These are phyloP conservation scores for Dactylonectria estremocensis DNA, from an alignment of 2,329 filamentous ascomycete species.

Conservation along the genomic window DNA sequence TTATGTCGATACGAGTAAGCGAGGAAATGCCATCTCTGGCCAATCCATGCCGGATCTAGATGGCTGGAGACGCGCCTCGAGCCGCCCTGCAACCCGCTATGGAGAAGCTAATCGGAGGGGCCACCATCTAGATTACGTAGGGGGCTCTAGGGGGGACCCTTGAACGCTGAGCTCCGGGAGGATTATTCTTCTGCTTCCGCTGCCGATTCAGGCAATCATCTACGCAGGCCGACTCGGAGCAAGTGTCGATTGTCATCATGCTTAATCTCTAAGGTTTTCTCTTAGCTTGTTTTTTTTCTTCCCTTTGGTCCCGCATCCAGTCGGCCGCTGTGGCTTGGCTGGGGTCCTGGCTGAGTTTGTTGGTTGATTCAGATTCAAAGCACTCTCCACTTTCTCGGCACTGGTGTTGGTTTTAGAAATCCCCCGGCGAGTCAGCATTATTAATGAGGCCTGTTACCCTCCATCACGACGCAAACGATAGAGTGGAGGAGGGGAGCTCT, in stretches of 20 bases:
- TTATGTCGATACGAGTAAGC: constrained; percentile 27
- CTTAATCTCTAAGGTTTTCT: constrained; percentile 27
- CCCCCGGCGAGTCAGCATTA: not conserved
- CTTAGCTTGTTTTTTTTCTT: not conserved
- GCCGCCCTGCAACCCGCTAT: constrained; percentile 23
- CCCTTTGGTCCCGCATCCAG: constrained; percentile 1
- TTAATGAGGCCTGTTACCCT: not conserved
- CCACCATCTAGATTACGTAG: constrained; percentile 5
- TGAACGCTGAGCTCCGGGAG: not conserved
- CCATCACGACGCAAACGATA: not conserved
- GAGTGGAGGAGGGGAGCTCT: not conserved
- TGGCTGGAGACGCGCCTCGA: constrained; percentile 11
- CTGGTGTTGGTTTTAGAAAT: not conserved
- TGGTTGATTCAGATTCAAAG: not conserved
- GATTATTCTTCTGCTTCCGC: not conserved
- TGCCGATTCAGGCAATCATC: constrained; percentile 10
- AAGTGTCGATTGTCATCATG: constrained; percentile 31
- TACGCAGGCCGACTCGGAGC: not conserved
- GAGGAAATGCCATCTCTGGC: constrained; percentile 18
- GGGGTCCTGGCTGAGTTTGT: not conserved
- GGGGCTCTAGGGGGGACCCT: not conserved
- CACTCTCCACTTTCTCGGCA: not conserved
- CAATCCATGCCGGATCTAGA: constrained; percentile 19
- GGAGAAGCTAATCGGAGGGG: not conserved
- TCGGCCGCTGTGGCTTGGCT: constrained; percentile 12